Evolutionary conservation across 2,329 filamentous ascomycete species (phyloP), one percentile per base, ranked within the genome.

Genomic region (Colletotrichum chlorophyti): DNA sequence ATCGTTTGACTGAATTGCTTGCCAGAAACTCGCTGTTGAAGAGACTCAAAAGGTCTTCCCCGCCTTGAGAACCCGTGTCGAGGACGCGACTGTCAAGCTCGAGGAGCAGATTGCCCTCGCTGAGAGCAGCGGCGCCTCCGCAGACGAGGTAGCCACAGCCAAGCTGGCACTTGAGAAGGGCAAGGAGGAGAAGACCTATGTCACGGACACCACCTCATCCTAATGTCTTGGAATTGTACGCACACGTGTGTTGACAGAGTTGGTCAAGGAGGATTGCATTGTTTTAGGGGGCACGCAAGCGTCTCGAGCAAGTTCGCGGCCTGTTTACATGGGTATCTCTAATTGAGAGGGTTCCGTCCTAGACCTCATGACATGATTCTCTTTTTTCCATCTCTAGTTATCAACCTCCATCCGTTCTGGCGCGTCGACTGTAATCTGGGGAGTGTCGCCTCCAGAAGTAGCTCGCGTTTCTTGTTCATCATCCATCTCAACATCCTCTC

Each of bases 1-100:
- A 19, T 12, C 9, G 2, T 21, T n/a, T 38, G 7, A 54, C 49
- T 32, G 11, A 38, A 35, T 5, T 9, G n/a, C 29, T 15, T 2
- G 19, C 58, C 67, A 97, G 93, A 84, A 85, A 76, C 84, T 85
- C 78, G 93, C 91, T 19, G 79, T 93, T n/a, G 87, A 93, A 64
- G 91, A 99, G 77, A 98, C 95, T 8, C 90, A 90, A 71, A 90
- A 87, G 53, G 86, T 98, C 24, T 90, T 98, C 66, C 88, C 82
- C 3, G 85, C 85, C 2, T 76, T 98, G 64, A 84, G 83, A 66
- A 72, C 84, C 68, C 89, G 91, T 68, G 92, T 97, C 65, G 76
- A 74, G 41, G 85, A 89, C 53, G 89, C 92, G 1, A 78, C 93
- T 35, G 79, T 83, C 55, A 91, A 88, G 69, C 79, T 97, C 45